Evolutionary conservation across 352 stramenopile species (phyloP).

Genomic region (Pythium graminicola): DNA sequence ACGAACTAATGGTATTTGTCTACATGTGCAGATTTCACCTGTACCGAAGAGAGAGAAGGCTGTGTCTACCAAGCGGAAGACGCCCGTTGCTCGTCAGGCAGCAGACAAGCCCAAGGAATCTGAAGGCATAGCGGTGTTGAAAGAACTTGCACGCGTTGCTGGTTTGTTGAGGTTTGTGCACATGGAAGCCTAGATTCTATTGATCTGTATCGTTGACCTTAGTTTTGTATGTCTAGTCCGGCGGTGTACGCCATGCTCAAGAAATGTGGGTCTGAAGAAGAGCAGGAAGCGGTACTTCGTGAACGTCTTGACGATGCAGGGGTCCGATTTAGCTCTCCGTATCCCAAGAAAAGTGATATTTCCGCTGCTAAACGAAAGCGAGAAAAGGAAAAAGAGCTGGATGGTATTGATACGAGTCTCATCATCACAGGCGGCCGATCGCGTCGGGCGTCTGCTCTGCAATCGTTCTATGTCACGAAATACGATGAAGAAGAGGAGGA

Average conservation of each 20-base stretch:
- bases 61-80: constrained; percentile 11
- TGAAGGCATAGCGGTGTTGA: constrained; percentile 48
- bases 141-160: constrained; percentile 60
- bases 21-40: background rate
- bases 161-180: constrained; percentile 54
- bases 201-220: background rate
- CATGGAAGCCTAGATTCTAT: background rate
- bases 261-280: constrained; percentile 28
- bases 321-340: constrained; percentile 49
- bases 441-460: constrained; percentile 14
- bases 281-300: constrained; percentile 53
- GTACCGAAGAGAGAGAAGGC: constrained; percentile 8
- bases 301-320: constrained; percentile 39
- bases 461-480: constrained; percentile 5
- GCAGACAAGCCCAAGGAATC: constrained; percentile 25
- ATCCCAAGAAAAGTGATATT: constrained; percentile 63
- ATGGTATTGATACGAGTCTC: constrained; percentile 75
- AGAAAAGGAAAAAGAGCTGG: constrained; percentile 60
- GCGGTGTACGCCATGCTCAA: constrained; percentile 58
- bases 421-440: constrained; percentile 45
- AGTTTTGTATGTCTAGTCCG: constrained; percentile 29
- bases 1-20: too few relatives aligned
- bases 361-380: constrained; percentile 60
- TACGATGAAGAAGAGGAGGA: constrained; percentile 14
- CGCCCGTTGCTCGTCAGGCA: constrained; percentile 3